Percentiles rank a stretch among this genome's conserved stretches.
Conservation (phyloP, 345 rosid species). For the Gossypium ekmanianum region DNA sequence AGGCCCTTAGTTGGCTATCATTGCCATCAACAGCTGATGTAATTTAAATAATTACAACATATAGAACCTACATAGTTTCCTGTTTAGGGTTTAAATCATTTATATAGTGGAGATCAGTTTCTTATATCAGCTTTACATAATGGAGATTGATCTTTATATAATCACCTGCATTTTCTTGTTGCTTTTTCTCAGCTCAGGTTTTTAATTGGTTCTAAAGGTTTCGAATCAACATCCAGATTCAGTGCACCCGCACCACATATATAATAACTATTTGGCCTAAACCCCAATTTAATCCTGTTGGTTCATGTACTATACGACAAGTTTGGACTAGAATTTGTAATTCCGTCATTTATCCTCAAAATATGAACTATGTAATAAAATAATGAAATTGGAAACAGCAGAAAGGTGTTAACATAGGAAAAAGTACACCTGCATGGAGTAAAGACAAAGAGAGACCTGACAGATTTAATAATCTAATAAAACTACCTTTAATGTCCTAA, state of each 20-base stretch:
- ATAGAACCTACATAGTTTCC: conserved; percentile 19
- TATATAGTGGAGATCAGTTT: conserved; percentile 13
- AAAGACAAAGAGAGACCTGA: conserved; percentile 21
- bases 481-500: neutral
- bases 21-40: conserved; percentile 1
- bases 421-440: conserved; percentile 14
- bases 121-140: conserved; percentile 16
- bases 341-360: no score
- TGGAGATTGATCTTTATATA: conserved; percentile 15
- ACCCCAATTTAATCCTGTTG: neutral
- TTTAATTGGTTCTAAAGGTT: neutral
- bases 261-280: neutral
- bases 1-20: conserved; percentile 7
- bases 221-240: conserved; percentile 6
- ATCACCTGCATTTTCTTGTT: conserved; percentile 13
- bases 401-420: neutral
- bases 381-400: neutral
- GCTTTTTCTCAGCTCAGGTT: neutral
- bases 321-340: no score
- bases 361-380: neutral
- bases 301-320: neutral
- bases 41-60: conserved; percentile 12
- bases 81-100: conserved; percentile 10
- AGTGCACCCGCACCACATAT: neutral
- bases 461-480: neutral